Conservation (phyloP, 2,329 filamentous ascomycete genomes). For the Cladosporium sp. region DNA sequence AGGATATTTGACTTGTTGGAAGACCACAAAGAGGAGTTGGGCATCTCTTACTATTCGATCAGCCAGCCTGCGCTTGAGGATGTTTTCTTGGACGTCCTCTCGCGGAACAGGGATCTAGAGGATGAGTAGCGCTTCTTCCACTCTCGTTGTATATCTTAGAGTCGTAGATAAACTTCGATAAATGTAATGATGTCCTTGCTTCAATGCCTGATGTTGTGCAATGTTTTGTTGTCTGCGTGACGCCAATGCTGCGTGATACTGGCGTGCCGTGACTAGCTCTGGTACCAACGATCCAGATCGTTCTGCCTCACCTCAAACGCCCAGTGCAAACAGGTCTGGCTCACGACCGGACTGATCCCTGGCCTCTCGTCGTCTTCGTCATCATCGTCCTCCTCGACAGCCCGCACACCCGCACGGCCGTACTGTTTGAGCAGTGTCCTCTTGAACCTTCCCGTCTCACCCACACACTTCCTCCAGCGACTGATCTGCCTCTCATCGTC, state of each 20-base stretch:
- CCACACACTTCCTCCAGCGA: slow-evolving; percentile 56
- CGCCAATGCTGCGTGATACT: background rate
- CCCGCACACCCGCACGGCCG: slow-evolving; percentile 47
- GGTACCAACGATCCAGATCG: slow-evolving; percentile 46
- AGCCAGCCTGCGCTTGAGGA: slow-evolving; percentile 82
- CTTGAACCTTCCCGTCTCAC: slow-evolving; percentile 53
- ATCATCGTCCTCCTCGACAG: slow-evolving; percentile 48
- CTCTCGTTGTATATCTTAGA: background rate
- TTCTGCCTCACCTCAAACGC: slow-evolving; percentile 54
- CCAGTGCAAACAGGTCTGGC: slow-evolving; percentile 60
- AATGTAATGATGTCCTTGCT: background rate
- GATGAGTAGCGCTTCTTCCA: slow-evolving; percentile 43
- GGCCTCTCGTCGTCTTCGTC: slow-evolving; percentile 26
- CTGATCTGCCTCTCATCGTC: slow-evolving; percentile 55
- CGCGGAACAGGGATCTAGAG: slow-evolving; percentile 71
- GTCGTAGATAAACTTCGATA: background rate
- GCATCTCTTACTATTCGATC: slow-evolving; percentile 80
- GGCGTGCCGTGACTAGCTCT: background rate
- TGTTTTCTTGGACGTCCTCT: slow-evolving; percentile 81
- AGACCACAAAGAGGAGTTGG: slow-evolving; percentile 64
- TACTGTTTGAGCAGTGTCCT: slow-evolving; percentile 56
- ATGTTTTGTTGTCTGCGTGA: background rate
- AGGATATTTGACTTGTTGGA: slow-evolving; percentile 69
- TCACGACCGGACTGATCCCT: slow-evolving; percentile 57
- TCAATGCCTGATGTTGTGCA: background rate